A percentile compares a stretch with the other conserved stretches of the same genome.
These are phyloP conservation scores for Torulaspora pretoriensis DNA, from an alignment of 1,139 yeast species.

Conservation along the genomic window DNA sequence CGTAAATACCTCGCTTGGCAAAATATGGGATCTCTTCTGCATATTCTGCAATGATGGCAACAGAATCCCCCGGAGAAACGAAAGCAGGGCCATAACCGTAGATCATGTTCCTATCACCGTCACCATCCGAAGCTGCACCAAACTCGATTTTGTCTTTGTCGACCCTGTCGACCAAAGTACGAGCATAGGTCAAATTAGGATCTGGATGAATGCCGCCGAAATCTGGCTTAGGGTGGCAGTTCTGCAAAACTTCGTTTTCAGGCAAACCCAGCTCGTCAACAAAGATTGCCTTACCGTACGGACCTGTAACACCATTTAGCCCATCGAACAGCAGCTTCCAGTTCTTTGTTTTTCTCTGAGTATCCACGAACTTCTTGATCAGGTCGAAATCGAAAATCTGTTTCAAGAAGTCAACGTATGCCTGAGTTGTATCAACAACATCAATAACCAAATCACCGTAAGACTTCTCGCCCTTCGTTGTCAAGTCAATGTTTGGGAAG, in stretches of 20 bases:
- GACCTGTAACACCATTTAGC: slow-evolving; percentile 94
- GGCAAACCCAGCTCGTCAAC: slow-evolving; percentile 81
- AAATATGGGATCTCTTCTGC: slow-evolving; percentile 86
- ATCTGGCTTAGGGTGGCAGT: slow-evolving; percentile 74
- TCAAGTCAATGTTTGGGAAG: slow-evolving; percentile 59
- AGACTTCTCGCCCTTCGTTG: slow-evolving; percentile 49
- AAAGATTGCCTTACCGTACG: slow-evolving; percentile 84
- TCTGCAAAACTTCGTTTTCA: slow-evolving; percentile 60
- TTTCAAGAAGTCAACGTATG: slow-evolving; percentile 74
- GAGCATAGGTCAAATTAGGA: slow-evolving; percentile 94
- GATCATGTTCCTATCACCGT: slow-evolving; percentile 98
- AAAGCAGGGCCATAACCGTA: slow-evolving; percentile 89
- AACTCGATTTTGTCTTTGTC: slow-evolving; percentile 77
- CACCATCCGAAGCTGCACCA: slow-evolving; percentile 99
- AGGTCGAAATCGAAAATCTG: slow-evolving; percentile 83
- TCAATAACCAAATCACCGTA: slow-evolving; percentile 62
- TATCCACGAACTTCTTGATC: slow-evolving; percentile 63
- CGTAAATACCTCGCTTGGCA: slow-evolving; percentile 77
- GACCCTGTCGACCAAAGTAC: slow-evolving; percentile 77
- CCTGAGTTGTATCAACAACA: slow-evolving; percentile 75
- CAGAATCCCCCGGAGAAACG: slow-evolving; percentile 98
- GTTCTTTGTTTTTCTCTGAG: slow-evolving; percentile 45
- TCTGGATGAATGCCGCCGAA: slow-evolving; percentile 98
- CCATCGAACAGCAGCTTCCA: slow-evolving; percentile 85
- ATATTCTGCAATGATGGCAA: slow-evolving; percentile 94